Base-by-base conservation (phyloP, 1,284 basidiomycete genomes). In the Ustilago trichophora region DNA sequence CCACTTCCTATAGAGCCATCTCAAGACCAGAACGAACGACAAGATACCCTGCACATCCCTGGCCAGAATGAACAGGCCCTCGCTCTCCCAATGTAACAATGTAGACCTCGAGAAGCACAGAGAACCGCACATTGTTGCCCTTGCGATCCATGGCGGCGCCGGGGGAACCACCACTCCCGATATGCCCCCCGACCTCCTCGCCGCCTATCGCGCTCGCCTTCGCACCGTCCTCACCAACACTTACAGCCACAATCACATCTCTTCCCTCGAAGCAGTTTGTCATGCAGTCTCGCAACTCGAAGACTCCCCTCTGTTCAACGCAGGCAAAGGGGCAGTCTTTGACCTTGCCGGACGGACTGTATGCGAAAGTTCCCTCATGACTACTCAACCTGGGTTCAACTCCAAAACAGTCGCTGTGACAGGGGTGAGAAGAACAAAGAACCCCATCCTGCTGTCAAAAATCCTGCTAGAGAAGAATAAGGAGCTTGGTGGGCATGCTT, bases 221-320 rank as follows among this genome's bases (percentile, higher is more conserved):
- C 79, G 81, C 16, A 77, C 81, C 3, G 87, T 90, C 0, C 83
- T 92, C 33, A 65, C 82, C 27, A 86, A 86, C 5, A 91, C 91
- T 1, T 83, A 91, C 72, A 76, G 85, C 21, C 82, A 80, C 29
- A 77, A 84, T 3, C 89, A 89, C 19, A 89, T 90, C 0, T 88
- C 90, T 72, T 90, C 91, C 4, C 87, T 92, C 84, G 90, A 92
- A 75, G 90, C 91, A n/a, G 87, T 85, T 3, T 88, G 89, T 3
- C 88, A 89, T 7, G 90, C 91, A 0, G 91, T 91, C 6, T 83
- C 85, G 0, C 82, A 84, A 9, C 84, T 92, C 85, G 91, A 92
- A 85, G 88, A 92, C 73, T 87, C 86, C 56, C 87, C 88, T 3
- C 82, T 92, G 8, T 92, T 92, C 83, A 92, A 92, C 72, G 83